A percentile compares a stretch with the other conserved stretches of the same genome.
These are phyloP conservation scores for Cryphonectria carpinicola DNA, from an alignment of 2,329 filamentous ascomycete species.

Conservation along the genomic window DNA sequence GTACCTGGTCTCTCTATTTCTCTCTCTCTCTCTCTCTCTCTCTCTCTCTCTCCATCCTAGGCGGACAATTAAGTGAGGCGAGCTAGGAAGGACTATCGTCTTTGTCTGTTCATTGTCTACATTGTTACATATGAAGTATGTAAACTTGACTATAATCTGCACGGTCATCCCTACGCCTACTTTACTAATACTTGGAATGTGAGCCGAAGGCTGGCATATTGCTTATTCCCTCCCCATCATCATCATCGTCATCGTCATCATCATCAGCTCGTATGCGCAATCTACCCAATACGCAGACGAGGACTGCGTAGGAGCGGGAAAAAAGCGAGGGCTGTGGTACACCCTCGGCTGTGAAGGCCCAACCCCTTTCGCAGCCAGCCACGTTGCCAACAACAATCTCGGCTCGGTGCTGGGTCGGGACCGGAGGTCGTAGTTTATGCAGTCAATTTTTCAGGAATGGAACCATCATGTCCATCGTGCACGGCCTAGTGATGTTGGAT, in stretches of 20 bases:
- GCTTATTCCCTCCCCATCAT: not conserved
- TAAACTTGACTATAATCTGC: not conserved
- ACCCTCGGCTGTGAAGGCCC: not conserved
- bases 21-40: too few species aligned
- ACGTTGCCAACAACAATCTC: not conserved
- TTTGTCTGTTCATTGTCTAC: not conserved
- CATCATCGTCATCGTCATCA: too few species aligned
- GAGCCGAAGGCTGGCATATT: slow-evolving; percentile 3
- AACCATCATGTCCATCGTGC: not conserved
- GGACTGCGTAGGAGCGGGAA: not conserved
- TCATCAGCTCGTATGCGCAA: slow-evolving; percentile 1
- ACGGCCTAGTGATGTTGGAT: not conserved
- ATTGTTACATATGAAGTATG: not conserved
- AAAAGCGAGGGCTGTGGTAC: slow-evolving; percentile 1
- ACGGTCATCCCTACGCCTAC: not conserved
- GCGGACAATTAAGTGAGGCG: not conserved
- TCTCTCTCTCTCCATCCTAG: too few species aligned
- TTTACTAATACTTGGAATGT: not conserved
- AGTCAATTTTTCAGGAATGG: not conserved
- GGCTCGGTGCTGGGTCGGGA: not conserved
- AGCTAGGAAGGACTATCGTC: not conserved
- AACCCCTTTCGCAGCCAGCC: not conserved
- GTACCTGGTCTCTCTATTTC: too few species aligned
- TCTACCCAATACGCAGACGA: slow-evolving; percentile 4
- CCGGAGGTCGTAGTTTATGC: not conserved